These are phyloP conservation scores for Solanum raphanifolium DNA, from an alignment of 257 asterid species.

Conservation along the genomic window DNA sequence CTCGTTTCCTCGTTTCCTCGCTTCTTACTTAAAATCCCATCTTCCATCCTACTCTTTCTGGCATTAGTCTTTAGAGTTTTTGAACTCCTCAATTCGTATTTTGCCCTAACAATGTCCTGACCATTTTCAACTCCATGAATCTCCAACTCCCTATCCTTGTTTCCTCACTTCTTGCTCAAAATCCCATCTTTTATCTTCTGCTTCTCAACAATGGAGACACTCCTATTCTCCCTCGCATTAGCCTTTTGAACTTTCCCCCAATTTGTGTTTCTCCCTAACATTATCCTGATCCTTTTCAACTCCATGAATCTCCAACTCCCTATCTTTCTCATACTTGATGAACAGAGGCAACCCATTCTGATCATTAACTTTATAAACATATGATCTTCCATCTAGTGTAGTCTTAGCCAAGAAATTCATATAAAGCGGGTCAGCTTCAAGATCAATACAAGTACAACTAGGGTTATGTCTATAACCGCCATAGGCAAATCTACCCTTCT, in stretches of 20 bases:
- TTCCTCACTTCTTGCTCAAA: not conserved
- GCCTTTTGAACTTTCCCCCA: not conserved
- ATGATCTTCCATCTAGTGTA: not conserved
- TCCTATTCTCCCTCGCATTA: not conserved
- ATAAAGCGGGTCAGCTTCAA: slow-evolving; percentile 7
- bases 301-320: not conserved
- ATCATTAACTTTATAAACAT: not conserved
- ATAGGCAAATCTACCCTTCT: not conserved
- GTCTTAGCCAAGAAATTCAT: not conserved
- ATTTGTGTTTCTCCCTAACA: not conserved
- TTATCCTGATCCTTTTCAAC: not conserved
- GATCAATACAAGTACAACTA: not conserved
- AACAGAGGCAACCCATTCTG: not conserved
- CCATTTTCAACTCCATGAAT: not conserved
- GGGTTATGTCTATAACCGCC: not conserved
- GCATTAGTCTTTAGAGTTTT: not conserved
- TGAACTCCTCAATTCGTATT: not conserved
- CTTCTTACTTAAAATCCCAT: not conserved
- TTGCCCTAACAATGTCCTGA: not conserved
- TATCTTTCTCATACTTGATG: slow-evolving; percentile 7
- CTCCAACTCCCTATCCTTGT: not conserved
- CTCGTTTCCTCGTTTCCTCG: not conserved
- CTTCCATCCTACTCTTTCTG: not conserved
- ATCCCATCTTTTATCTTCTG: not conserved
- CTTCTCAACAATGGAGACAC: not conserved